A percentile compares a stretch with the other conserved stretches of the same genome.
Conservation (phyloP, 2,329 filamentous ascomycete species). For the Madurella mycetomatis region DNA sequence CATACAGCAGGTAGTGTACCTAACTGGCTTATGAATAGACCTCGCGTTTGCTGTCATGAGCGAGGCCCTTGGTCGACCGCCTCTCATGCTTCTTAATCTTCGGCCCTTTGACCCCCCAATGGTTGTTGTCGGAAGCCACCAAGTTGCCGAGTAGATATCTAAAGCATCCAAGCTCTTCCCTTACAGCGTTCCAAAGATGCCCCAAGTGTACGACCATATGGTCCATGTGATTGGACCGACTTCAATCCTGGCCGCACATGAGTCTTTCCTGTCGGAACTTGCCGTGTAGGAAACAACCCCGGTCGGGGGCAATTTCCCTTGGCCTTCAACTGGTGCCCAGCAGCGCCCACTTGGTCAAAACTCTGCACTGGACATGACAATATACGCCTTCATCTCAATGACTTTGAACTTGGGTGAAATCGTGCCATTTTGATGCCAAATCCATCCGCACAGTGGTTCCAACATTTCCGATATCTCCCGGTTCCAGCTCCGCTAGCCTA, state of each 20-base stretch:
- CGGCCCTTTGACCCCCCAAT: slow-evolving; percentile 30
- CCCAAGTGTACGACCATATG: slow-evolving; percentile 20
- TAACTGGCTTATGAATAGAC: slow-evolving; percentile 11
- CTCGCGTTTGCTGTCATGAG: slow-evolving; percentile 26
- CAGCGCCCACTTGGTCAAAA: too few relatives aligned
- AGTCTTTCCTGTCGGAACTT: not conserved
- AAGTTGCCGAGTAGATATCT: slow-evolving; percentile 33
- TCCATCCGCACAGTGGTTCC: too few relatives aligned
- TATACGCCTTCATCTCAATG: too few relatives aligned
- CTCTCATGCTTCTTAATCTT: slow-evolving; percentile 31
- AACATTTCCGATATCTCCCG: too few relatives aligned
- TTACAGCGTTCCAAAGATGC: slow-evolving; percentile 28
- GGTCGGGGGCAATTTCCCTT: too few relatives aligned
- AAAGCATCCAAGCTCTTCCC: slow-evolving; percentile 28
- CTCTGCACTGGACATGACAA: too few relatives aligned
- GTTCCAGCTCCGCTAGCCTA: not conserved
- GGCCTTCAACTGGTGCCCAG: too few relatives aligned
- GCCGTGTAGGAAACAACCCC: too few relatives aligned
- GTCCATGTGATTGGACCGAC: slow-evolving; percentile 20
- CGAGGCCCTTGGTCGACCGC: slow-evolving; percentile 28
- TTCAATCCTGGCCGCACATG: slow-evolving; percentile 20
- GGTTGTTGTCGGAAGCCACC: slow-evolving; percentile 29
- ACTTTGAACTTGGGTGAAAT: too few relatives aligned
- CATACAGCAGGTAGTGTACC: not conserved
- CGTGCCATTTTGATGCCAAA: too few relatives aligned